Evolutionary conservation across 495 filamentous ascomycete species (phyloP), one percentile per base, ranked within the genome.

Genomic region (Sporormia fimetaria): DNA sequence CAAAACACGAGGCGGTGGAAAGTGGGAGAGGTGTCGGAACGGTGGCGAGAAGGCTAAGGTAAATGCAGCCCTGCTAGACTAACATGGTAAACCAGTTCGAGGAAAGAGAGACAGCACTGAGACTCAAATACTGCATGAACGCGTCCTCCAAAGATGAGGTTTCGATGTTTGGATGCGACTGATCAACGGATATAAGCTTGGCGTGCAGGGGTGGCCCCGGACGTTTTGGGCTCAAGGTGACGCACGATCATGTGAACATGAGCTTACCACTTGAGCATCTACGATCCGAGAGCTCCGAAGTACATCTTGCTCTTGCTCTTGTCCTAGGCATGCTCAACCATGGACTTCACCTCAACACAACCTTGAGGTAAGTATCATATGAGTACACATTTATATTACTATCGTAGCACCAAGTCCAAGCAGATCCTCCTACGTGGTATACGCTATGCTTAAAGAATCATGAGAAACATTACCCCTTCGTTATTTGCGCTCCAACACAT

Each of bases 371-470:
- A n/a, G n/a, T n/a, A n/a, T n/a, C n/a, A n/a, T 51, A 51, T 40
- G 22, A 40, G 11, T 51, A 37, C 18, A 41, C 37, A 3, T 4
- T 35, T 3, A 9, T 15, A 12, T 32, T 18, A 12, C 30, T 36
- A 26, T 34, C 15, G 43, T 42, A 31, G 37, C 32, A 42, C 28
- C 25, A 49, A 11, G 21, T 20, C 32, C 38, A 38, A 21, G 31
- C 11, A 32, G 10, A 24, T 15, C 31, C 40, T 25, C 40, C 29
- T 40, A 44, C 21, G 27, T 45, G 47, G 47, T 45, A 44, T 51
- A 40, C 47, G 40, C 40, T 51, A 51, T 51, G 47, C 47, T 45
- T 33, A 30, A 49, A 54, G 40, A 48, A 30, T 54, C 41, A 54
- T 49, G 37, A 30, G 5, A 45, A 40, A 39, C 45, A 49, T 49